Evolutionary conservation across 1,139 yeast species (phyloP).

Genomic region (Magnusiomyces clavatus): DNA sequence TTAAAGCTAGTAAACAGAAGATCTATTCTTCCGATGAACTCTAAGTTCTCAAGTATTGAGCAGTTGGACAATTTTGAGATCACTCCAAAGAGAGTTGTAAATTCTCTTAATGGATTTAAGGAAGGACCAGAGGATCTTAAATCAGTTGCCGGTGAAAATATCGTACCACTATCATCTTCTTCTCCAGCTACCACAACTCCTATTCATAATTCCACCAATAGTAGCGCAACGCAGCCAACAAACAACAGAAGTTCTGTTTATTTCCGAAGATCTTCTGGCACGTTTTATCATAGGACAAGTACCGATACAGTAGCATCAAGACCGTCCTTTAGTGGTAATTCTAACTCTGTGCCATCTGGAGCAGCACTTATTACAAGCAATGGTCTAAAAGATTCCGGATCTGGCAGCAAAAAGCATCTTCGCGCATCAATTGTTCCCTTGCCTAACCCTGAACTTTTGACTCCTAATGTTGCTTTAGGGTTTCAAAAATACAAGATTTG

Average conservation of each 20-base stretch:
- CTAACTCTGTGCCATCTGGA: neutral
- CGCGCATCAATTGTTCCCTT: slow-evolving; percentile 13
- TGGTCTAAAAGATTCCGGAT: neutral
- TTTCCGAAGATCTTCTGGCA: slow-evolving; percentile 3
- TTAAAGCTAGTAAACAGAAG: slow-evolving; percentile 31
- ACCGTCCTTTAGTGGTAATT: neutral
- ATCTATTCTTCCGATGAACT: slow-evolving; percentile 8
- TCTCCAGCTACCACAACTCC: neutral
- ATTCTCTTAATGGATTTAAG: slow-evolving; percentile 25
- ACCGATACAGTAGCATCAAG: neutral
- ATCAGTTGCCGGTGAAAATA: slow-evolving; percentile 6
- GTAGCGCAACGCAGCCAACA: neutral
- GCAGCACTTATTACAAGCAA: neutral
- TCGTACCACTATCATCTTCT: neutral
- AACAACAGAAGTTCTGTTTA: slow-evolving; percentile 3
- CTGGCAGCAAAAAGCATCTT: neutral
- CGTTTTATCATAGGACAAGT: neutral
- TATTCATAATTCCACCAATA: neutral
- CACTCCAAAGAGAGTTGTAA: slow-evolving; percentile 27
- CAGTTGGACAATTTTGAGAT: slow-evolving; percentile 24
- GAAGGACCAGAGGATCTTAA: slow-evolving; percentile 6
- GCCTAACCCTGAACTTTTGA: slow-evolving; percentile 11
- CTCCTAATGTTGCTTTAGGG: slow-evolving; percentile 18
- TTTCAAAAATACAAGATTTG: slow-evolving; percentile 65
- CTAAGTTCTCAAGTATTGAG: slow-evolving; percentile 7